Percentiles rank a stretch among this genome's conserved stretches.
Evolutionary conservation across 176 grass and related monocot species (phyloP).

Genomic region (Triticum turgidum): DNA sequence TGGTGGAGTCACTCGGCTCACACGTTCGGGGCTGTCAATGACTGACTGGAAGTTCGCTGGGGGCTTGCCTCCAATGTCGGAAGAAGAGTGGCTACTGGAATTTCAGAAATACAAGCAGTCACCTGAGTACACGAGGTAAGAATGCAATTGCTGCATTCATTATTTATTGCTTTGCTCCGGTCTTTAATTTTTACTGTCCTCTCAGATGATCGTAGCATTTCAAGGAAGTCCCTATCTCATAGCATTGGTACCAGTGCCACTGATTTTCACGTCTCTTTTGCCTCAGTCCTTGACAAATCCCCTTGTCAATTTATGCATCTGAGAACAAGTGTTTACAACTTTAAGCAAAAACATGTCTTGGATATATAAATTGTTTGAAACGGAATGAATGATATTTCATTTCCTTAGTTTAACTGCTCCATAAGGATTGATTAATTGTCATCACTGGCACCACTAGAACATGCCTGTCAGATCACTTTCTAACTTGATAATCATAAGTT

Average conservation of each 20-base stretch:
- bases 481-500: neutral
- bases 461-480: neutral
- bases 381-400: neutral
- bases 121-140: conserved; percentile 79
- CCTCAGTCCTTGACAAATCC: neutral
- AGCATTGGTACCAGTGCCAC: neutral
- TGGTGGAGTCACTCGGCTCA: conserved; percentile 89
- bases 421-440: neutral
- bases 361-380: neutral
- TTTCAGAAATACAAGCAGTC: conserved; percentile 89
- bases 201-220: neutral
- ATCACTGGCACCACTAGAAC: neutral
- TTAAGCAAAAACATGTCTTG: neutral
- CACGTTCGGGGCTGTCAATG: conserved; percentile 94
- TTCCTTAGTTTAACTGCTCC: neutral
- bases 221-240: neutral
- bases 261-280: neutral
- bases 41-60: conserved; percentile 96
- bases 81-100: conserved; percentile 70
- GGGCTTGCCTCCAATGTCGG: conserved; percentile 71
- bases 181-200: neutral
- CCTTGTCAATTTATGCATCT: neutral
- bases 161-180: neutral
- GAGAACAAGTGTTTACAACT: neutral
- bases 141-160: neutral